Conservation (phyloP, 306 rosid genomes). For the Sicyos edulis region DNA sequence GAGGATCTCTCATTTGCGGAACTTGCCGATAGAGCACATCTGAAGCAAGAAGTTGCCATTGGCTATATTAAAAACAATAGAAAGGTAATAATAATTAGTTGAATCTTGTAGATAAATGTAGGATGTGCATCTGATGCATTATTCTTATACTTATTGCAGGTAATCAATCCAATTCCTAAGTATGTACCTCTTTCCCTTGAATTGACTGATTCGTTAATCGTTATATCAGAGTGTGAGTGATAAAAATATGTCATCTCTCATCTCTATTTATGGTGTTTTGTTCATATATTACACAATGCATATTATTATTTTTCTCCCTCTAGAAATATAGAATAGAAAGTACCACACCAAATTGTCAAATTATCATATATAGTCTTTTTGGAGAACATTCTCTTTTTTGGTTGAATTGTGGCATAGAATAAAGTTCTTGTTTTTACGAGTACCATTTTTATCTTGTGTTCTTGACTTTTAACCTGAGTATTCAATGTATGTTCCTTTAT, state of each 20-base stretch:
- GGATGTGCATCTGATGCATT: conserved; percentile 23
- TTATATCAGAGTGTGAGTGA: conserved; percentile 90
- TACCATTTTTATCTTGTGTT: background rate
- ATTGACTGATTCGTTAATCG: conserved; percentile 71
- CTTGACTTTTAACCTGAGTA: background rate
- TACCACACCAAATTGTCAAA: conserved; percentile 8
- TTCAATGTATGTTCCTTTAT: too few species aligned
- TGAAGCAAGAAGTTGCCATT: conserved; percentile 89
- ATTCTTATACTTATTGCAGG: conserved; percentile 45
- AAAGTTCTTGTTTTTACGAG: background rate
- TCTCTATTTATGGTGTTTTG: background rate
- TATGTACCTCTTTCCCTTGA: conserved; percentile 71
- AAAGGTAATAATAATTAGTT: conserved; percentile 40
- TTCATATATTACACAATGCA: background rate
- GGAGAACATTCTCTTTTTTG: too few species aligned
- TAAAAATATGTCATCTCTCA: conserved; percentile 14
- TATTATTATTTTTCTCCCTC: background rate
- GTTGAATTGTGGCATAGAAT: background rate
- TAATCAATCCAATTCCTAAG: conserved; percentile 79
- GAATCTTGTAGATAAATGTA: conserved; percentile 14
- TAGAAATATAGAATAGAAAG: background rate
- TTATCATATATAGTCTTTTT: background rate
- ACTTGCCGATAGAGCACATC: conserved; percentile 72
- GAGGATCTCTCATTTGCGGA: conserved; percentile 81
- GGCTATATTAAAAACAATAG: conserved; percentile 78